A percentile compares a stretch with the other conserved stretches of the same genome.
Evolutionary conservation across 306 rosid genomes (phyloP).

Genomic region (Inga laurina): DNA sequence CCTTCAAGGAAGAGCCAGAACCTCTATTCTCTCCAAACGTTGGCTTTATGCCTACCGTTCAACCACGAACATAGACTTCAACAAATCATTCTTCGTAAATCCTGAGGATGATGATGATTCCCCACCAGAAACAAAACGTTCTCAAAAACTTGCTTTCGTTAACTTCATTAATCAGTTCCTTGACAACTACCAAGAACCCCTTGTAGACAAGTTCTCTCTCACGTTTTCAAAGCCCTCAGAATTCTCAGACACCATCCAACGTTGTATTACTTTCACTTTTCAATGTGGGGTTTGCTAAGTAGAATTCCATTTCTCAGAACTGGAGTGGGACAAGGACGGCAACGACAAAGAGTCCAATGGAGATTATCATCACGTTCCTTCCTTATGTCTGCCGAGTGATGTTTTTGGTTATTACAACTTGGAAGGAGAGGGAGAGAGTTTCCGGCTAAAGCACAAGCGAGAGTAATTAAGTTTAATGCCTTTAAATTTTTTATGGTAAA

Average conservation of each 20-base stretch:
- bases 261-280: neutral
- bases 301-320: conserved; percentile 24
- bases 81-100: neutral
- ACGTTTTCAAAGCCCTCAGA: no score
- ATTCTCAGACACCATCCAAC: no score
- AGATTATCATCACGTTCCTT: no score
- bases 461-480: no score
- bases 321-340: neutral
- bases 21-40: conserved; percentile 13
- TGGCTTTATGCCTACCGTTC: conserved; percentile 17
- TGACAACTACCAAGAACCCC: no score
- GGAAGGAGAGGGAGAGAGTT: no score
- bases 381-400: neutral
- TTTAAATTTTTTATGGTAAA: no score
- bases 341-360: neutral
- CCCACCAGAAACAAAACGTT: no score
- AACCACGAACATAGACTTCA: neutral
- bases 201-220: no score
- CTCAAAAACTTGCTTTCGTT: no score
- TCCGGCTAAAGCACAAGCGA: no score
- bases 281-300: neutral
- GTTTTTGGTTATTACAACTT: neutral
- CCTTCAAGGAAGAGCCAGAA: conserved; percentile 29
- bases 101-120: neutral
- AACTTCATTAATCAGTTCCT: no score